Base-by-base conservation (phyloP, 495 filamentous ascomycete genomes). In the Penicillium taxi region DNA sequence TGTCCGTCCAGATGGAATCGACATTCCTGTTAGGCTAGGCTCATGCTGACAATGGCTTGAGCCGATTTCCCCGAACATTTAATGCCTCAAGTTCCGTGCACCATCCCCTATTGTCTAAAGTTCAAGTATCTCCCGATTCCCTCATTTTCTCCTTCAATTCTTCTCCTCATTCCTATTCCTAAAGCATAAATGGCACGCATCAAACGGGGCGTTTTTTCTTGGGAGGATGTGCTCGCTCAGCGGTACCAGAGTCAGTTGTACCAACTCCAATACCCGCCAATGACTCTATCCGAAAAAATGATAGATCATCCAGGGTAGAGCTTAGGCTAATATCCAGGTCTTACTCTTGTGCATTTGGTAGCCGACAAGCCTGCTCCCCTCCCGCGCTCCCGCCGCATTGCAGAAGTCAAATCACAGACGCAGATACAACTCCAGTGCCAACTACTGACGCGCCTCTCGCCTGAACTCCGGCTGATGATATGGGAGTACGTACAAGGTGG, bases 141-240 rank as follows among this genome's bases (percentile, higher is more conserved):
- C n/a, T n/a, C n/a, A n/a, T n/a, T n/a, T 16, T 35, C 13, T 34
- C 9, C 27, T 24, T 12, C n/a, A 30, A 25, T 37, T 24, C 25
- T 29, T 31, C 17, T 28, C 14, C 43, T n/a, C n/a, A n/a, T n/a
- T n/a, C n/a, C n/a, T n/a, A n/a, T n/a, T n/a, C n/a, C n/a, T n/a
- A n/a, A n/a, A n/a, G n/a, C n/a, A n/a, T n/a, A n/a, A 36, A 69
- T 69, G 66, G 52, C 61, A 9, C 57, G 63, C 37, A 53, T 55
- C 27, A 66, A 60, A 45, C 55, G 56, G 23, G 66, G 66, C 0
- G 61, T 67, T 1, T 67, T 68, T 43, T 68, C 64, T 4, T 68
- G 66, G 64, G 64, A 70, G 44, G 66, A 70, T 53, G 64, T 70
- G 6, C 44, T 70, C 25, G 55, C 59, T 14, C 64, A 70, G 28